Evolutionary conservation across 2,329 filamentous ascomycete genomes (phyloP).

Genomic region (Didymella arachidicola): DNA sequence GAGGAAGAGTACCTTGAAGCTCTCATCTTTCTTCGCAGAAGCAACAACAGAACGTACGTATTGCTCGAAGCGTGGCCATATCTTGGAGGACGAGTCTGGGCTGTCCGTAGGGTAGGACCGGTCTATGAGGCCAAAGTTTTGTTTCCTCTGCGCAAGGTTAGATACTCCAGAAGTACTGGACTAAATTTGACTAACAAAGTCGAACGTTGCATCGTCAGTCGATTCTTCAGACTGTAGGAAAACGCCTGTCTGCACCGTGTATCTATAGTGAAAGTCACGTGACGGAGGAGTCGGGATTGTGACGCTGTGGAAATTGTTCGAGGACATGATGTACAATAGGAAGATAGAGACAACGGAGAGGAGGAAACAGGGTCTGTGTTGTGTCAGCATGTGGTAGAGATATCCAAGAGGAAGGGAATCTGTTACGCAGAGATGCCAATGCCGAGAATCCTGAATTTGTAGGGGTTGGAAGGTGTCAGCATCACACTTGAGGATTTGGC

Average conservation of each 20-base stretch:
- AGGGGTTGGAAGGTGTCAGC: neutral
- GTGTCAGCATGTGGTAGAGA: neutral
- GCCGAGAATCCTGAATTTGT: neutral
- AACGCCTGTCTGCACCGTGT: conserved; percentile 66
- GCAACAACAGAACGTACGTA: conserved; percentile 64
- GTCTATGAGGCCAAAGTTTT: conserved; percentile 72
- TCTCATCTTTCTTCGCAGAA: conserved; percentile 51
- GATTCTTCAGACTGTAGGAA: conserved; percentile 68
- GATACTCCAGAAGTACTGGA: neutral
- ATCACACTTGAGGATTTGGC: neutral
- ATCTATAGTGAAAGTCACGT: conserved; percentile 59
- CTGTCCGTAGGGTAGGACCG: conserved; percentile 56
- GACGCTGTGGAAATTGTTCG: conserved; percentile 6
- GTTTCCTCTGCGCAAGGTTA: conserved; percentile 59
- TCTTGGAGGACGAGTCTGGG: conserved; percentile 48
- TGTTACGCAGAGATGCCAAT: conserved; percentile 4
- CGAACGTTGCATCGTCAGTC: conserved; percentile 65
- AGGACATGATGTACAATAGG: conserved; percentile 16
- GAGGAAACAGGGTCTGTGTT: conserved; percentile 26
- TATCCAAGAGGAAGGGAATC: neutral
- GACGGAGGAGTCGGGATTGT: conserved; percentile 9
- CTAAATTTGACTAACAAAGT: conserved; percentile 61
- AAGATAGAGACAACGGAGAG: conserved; percentile 18
- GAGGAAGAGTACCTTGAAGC: conserved; percentile 73
- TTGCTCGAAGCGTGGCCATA: conserved; percentile 68